A percentile compares a stretch with the other conserved stretches of the same genome.
Conservation (phyloP, 2,329 filamentous ascomycete genomes). For the Pezicula neosporulosa region DNA sequence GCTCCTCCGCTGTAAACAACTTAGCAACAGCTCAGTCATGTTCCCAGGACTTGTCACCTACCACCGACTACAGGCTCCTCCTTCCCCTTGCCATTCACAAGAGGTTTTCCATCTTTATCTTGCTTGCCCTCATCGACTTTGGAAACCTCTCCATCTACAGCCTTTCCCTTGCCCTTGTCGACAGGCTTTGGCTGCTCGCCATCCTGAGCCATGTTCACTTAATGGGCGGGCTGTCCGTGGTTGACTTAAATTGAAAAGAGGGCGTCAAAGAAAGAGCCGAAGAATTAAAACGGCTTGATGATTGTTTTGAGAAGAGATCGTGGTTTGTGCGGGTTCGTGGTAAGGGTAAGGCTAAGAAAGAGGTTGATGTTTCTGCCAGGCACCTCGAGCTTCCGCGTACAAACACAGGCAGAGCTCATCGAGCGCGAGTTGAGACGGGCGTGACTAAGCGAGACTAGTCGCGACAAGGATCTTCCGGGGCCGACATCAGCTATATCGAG, state of each 20-base stretch:
- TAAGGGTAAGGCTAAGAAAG: slow-evolving; percentile 11
- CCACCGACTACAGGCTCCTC: slow-evolving; percentile 54
- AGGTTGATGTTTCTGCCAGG: slow-evolving; percentile 19
- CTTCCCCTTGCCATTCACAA: slow-evolving; percentile 66
- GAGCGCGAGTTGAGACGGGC: slow-evolving; percentile 11
- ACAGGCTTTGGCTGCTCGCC: slow-evolving; percentile 78
- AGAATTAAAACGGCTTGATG: not conserved
- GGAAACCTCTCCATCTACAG: slow-evolving; percentile 60
- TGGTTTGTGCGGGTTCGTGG: slow-evolving; percentile 25
- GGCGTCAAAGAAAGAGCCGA: not conserved
- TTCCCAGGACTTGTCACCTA: slow-evolving; percentile 20
- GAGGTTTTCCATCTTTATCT: slow-evolving; percentile 67
- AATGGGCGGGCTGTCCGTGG: slow-evolving; percentile 7
- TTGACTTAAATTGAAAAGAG: not conserved
- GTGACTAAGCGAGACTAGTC: slow-evolving; percentile 17
- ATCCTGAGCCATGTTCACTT: slow-evolving; percentile 81
- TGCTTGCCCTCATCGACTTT: slow-evolving; percentile 56
- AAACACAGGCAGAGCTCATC: slow-evolving; percentile 18
- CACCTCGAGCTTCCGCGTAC: slow-evolving; percentile 28
- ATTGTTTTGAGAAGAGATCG: not conserved
- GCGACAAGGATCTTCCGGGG: slow-evolving; percentile 11
- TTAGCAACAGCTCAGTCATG: slow-evolving; percentile 28
- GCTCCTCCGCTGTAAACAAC: slow-evolving; percentile 65
- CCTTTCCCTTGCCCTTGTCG: slow-evolving; percentile 98
- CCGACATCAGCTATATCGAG: slow-evolving; percentile 1